phyloP scores from a whole-genome alignment of 1,284 basidiomycete genomes.

The Waitea zeae region DNA sequence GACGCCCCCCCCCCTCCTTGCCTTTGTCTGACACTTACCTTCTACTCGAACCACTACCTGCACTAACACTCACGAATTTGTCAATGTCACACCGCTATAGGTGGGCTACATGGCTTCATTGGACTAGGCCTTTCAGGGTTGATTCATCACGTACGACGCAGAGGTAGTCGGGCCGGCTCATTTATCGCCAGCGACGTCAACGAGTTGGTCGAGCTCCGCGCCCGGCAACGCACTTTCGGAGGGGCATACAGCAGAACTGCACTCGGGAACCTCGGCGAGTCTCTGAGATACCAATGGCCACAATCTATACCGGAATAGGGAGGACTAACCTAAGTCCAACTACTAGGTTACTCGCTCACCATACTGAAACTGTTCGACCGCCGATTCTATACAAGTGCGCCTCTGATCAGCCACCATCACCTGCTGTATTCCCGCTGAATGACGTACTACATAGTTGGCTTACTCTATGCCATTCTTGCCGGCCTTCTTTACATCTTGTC shows the following conservation, averaged over 20 bases:
- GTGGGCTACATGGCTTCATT: no score
- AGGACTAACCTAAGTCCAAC: not conserved
- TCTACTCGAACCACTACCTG: no score
- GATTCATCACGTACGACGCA: no score
- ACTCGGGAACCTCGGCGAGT: conserved; percentile 41
- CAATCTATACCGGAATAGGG: no score
- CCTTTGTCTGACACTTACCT: no score
- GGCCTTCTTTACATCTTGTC: conserved; percentile 40
- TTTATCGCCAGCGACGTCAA: conserved; percentile 39
- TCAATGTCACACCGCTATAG: no score
- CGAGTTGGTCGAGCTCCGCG: conserved; percentile 60
- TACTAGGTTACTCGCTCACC: conserved; percentile 48
- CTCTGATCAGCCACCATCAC: conserved; percentile 4
- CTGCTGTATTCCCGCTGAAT: conserved; percentile 3
- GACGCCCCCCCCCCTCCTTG: no score
- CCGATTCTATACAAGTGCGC: conserved; percentile 50
- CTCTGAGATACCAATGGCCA: not conserved
- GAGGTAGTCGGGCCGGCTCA: conserved; percentile 40
- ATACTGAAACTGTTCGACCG: conserved; percentile 63
- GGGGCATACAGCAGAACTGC: conserved; percentile 69
- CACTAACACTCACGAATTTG: no score
- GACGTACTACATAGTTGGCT: conserved; percentile 33
- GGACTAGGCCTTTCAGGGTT: no score
- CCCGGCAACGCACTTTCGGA: conserved; percentile 64
- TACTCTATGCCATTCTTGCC: conserved; percentile 52